A percentile compares a stretch with the other conserved stretches of the same genome.
Evolutionary conservation across 1,284 basidiomycete genomes (phyloP).

Genomic region (Moesziomyces globuligerus): DNA sequence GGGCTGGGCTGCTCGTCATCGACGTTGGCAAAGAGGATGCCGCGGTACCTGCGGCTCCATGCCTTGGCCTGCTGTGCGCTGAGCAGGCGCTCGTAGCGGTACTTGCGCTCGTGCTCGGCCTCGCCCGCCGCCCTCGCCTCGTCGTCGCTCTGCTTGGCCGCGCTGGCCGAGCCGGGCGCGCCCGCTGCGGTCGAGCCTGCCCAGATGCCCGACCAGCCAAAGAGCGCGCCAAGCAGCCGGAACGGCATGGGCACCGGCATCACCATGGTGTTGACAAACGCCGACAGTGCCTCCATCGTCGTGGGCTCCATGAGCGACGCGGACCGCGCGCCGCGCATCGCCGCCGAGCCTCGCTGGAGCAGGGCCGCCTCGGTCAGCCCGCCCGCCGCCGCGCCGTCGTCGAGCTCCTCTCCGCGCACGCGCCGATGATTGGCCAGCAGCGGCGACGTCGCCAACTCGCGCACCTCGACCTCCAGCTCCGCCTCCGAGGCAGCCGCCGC

Average conservation of each 20-base stretch:
- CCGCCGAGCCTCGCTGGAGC: conserved; percentile 19
- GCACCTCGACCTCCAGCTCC: conserved; percentile 15
- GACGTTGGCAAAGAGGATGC: conserved; percentile 46
- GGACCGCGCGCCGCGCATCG: conserved; percentile 11
- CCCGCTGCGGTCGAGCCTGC: neutral
- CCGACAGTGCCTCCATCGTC: conserved; percentile 41
- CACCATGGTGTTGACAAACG: conserved; percentile 50
- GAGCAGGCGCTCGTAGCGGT: conserved; percentile 42
- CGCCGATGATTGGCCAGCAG: conserved; percentile 36
- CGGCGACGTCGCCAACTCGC: conserved; percentile 16
- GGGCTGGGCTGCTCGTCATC: conserved; percentile 40
- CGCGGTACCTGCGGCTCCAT: conserved; percentile 43
- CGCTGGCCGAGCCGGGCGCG: too few species aligned
- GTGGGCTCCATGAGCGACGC: conserved; percentile 37
- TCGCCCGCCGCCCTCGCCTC: conserved; percentile 9
- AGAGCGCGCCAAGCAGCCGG: conserved; percentile 35
- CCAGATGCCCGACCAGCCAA: conserved; percentile 41
- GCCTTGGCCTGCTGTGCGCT: conserved; percentile 50
- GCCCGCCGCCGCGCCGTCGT: conserved; percentile 1
- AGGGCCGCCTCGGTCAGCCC: conserved; percentile 43
- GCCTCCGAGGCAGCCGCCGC: conserved; percentile 5
- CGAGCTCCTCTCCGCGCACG: conserved; percentile 24
- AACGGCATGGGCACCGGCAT: conserved; percentile 51
- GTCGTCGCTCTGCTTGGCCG: neutral
- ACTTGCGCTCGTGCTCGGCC: conserved; percentile 31